These are phyloP conservation scores for Setaria viridis DNA, from an alignment of 202 grass and related monocot genomes.

Conservation along the genomic window DNA sequence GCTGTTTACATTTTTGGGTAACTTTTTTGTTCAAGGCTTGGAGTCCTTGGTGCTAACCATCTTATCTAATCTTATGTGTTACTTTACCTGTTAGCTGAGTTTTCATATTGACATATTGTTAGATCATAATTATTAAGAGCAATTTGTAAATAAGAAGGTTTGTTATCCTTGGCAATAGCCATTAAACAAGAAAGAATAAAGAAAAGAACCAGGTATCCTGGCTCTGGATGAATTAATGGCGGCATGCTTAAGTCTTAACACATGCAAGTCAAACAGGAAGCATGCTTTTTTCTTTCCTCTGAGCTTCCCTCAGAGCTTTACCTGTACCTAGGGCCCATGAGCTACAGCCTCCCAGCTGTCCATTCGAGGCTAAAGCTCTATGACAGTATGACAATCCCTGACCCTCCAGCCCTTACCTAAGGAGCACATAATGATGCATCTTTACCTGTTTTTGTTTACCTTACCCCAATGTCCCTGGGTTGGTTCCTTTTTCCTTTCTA, in stretches of 20 bases:
- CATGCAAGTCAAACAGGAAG: background rate
- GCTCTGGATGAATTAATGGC: background rate
- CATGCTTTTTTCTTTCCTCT: background rate
- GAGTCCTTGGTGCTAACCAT: background rate
- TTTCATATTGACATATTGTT: background rate
- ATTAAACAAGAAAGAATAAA: background rate
- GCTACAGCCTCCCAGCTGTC: background rate
- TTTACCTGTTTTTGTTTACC: constrained; percentile 4
- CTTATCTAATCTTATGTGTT: background rate
- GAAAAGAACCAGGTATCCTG: background rate
- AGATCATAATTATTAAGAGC: background rate
- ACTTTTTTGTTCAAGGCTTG: background rate
- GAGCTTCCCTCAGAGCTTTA: background rate
- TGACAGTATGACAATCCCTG: background rate
- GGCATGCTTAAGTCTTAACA: constrained; percentile 5
- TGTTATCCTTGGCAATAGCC: background rate
- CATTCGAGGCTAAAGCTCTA: background rate
- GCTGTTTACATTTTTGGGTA: background rate
- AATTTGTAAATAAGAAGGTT: background rate
- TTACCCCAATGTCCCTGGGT: constrained; percentile 22
- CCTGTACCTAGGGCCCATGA: background rate
- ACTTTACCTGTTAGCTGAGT: background rate
- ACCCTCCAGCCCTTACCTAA: background rate
- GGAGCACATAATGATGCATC: constrained; percentile 10
- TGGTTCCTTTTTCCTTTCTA: constrained; percentile 18